Percentiles rank a stretch among this genome's conserved stretches.
phyloP scores from a whole-genome alignment of 148 eudicot species.

The Rhododendron vialii region DNA sequence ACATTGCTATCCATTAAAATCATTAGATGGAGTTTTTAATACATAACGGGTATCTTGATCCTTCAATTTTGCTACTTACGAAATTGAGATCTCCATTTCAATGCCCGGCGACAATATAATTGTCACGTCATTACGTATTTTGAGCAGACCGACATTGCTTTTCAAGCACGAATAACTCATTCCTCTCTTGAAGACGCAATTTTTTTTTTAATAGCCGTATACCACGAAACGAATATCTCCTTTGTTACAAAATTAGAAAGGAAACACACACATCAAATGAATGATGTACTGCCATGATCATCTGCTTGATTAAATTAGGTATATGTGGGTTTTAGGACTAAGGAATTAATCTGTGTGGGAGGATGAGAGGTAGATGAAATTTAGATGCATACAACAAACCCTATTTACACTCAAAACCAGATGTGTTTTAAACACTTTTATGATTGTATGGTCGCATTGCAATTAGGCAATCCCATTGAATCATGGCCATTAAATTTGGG shows the following conservation, averaged over 20 bases:
- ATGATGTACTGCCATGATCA: not conserved
- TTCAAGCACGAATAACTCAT: not conserved
- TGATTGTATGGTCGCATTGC: not conserved
- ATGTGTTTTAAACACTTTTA: not conserved
- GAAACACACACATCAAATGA: not conserved
- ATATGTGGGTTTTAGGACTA: not conserved
- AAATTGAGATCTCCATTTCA: not conserved
- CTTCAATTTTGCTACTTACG: not conserved
- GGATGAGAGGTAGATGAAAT: constrained; percentile 3
- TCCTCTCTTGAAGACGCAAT: not conserved
- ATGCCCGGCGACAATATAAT: not conserved
- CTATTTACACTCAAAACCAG: not conserved
- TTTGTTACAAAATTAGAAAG: not conserved
- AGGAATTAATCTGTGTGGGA: not conserved
- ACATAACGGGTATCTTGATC: not conserved
- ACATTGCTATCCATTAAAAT: not conserved
- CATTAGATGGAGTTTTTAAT: not conserved
- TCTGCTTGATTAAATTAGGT: not conserved
- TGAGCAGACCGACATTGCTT: not conserved
- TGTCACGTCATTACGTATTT: not conserved
- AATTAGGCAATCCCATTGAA: not conserved
- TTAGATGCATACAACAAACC: not conserved
- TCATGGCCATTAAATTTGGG: not conserved
- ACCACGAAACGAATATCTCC: not conserved
- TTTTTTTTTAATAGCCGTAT: too few relatives aligned